Percentiles rank a stretch among this genome's conserved stretches.
Conservation (phyloP, 257 asterid genomes). For the Ophiorrhiza pumila region DNA sequence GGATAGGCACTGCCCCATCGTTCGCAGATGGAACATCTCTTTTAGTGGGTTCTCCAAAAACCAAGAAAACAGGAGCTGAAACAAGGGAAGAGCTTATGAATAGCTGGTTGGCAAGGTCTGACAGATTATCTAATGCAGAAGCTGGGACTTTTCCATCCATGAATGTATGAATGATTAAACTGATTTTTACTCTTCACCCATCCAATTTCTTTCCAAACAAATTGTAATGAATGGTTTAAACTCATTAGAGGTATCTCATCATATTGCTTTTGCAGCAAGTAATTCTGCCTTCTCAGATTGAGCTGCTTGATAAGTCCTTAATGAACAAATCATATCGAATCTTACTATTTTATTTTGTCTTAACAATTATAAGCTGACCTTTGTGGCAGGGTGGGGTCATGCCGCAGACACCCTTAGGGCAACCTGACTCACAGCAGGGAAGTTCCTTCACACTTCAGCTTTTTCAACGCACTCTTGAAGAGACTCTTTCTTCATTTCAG, state of each 20-base stretch:
- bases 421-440: constrained; percentile 65
- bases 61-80: constrained; percentile 86
- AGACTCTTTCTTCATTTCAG: constrained; percentile 77
- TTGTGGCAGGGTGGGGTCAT: constrained; percentile 57
- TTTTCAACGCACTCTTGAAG: constrained; percentile 88
- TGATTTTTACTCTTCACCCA: constrained; percentile 11
- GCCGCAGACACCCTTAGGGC: constrained; percentile 38
- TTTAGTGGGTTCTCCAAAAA: constrained; percentile 68
- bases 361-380: constrained; percentile 7
- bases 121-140: constrained; percentile 48
- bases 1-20: constrained; percentile 74
- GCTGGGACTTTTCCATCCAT: constrained; percentile 38
- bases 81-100: constrained; percentile 73
- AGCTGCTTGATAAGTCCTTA: not conserved
- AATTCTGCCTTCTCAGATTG: not conserved
- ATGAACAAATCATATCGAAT: not conserved
- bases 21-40: constrained; percentile 54
- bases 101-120: constrained; percentile 67
- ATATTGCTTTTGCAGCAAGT: not conserved
- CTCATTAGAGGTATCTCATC: not conserved
- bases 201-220: not conserved
- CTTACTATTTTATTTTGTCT: constrained; percentile 2
- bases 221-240: not conserved
- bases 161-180: constrained; percentile 50
- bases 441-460: constrained; percentile 85